Conservation (phyloP, 768 basidiomycete species). For the Tylopilus sp. region DNA sequence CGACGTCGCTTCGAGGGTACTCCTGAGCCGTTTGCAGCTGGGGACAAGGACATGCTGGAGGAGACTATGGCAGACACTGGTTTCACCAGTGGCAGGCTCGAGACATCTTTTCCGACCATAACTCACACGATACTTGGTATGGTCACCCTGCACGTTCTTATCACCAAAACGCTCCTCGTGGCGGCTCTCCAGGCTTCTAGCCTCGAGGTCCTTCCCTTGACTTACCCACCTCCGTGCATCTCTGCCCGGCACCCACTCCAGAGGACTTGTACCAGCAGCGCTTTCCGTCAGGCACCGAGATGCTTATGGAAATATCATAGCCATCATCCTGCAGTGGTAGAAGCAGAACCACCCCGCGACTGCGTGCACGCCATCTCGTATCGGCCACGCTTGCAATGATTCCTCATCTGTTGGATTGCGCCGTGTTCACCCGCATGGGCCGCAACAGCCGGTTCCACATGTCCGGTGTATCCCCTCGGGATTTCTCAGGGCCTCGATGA, state of each 20-base stretch:
- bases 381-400: not conserved
- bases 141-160: not conserved
- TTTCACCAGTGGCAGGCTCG: constrained; percentile 9
- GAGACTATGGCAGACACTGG: constrained; percentile 11
- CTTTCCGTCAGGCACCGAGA: not conserved
- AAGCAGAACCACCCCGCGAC: too few species aligned
- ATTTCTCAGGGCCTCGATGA: constrained; percentile 13
- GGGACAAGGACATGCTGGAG: constrained; percentile 61
- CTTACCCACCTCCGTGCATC: not conserved
- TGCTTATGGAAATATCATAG: not conserved
- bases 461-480: constrained; percentile 17
- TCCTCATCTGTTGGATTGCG: not conserved
- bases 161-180: not conserved
- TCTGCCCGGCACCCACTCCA: too few species aligned
- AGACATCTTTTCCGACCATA: constrained; percentile 8
- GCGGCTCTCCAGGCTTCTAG: too few species aligned
- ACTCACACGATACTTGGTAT: not conserved
- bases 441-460: not conserved
- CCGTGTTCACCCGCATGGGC: not conserved
- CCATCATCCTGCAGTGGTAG: too few species aligned
- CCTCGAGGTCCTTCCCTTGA: too few species aligned
- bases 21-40: constrained; percentile 56
- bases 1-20: constrained; percentile 56
- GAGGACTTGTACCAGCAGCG: not conserved
- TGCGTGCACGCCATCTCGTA: too few species aligned